Conservation (phyloP, 2,329 filamentous ascomycete genomes). For the Neonectria coccinea region DNA sequence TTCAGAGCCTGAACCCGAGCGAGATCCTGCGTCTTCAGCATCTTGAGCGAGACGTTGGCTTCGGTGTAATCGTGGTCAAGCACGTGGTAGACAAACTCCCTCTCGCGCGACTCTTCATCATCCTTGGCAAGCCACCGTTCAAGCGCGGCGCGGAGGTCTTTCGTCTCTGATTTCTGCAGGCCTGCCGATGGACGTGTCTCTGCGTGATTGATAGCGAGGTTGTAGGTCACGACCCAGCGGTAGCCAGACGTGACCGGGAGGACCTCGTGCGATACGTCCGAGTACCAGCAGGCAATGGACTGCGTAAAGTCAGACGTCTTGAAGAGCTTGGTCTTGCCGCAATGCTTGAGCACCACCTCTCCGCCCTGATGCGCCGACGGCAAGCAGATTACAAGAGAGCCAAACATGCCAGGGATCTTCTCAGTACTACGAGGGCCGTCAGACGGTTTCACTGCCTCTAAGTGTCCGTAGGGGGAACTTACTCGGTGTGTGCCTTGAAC, state of each 20-base stretch:
- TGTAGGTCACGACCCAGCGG: conserved; percentile 65
- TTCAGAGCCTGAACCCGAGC: conserved; percentile 43
- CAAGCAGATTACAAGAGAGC: conserved; percentile 61
- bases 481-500: conserved; percentile 61
- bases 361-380: conserved; percentile 62
- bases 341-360: conserved; percentile 56
- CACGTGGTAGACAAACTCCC: conserved; percentile 44
- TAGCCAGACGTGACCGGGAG: conserved; percentile 59
- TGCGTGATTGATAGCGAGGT: conserved; percentile 49
- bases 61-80: conserved; percentile 52
- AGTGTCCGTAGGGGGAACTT: not conserved
- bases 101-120: not conserved
- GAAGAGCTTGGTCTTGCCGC: conserved; percentile 48
- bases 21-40: conserved; percentile 46
- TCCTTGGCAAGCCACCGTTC: conserved; percentile 43
- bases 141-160: conserved; percentile 38
- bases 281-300: conserved; percentile 57
- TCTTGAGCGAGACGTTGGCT: conserved; percentile 45
- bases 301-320: conserved; percentile 42
- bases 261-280: conserved; percentile 65
- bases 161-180: conserved; percentile 15
- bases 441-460: no score
- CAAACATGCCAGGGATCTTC: conserved; percentile 62
- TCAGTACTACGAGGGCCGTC: conserved; percentile 42
- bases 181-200: conserved; percentile 38